Base-by-base conservation (phyloP, 140 eudicot genomes). In the Senecio squalidus region DNA sequence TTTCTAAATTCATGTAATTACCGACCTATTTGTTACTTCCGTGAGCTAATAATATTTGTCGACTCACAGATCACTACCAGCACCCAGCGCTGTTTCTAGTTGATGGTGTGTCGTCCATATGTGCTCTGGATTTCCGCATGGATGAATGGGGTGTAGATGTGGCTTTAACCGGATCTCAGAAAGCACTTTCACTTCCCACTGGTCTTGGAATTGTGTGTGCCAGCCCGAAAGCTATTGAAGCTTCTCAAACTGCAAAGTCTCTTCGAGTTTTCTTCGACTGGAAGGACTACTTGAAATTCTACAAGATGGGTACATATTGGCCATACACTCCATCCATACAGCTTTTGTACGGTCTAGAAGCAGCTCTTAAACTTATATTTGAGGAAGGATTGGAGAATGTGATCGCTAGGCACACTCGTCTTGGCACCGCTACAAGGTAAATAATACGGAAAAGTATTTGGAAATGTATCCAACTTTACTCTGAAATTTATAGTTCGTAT, bases 351-450 rank as follows among this genome's bases (percentile, higher is more conserved):
- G 98, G 98, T 24, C 82, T 92, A 0, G 81, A 82, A 74, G 89
- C 96, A n/a, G 98, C 95, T 64, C 78, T 92, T 31, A 96, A 92
- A 44, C 98, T 92, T 82, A 33, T 87, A n/a, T 92, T 92, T 46
- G 98, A 92, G 75, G 98, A 92, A 76, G 98, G 98, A 2, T 82
- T 92, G 58, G 98, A 92, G n/a, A 92, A 92, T 63, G 98, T 92
- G 5, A 81, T 92, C 59, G 95, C 95, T 17, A 79, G 98, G 81
- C 98, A 92, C 72, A 65, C 62, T 58, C 98, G 98, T 66, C 89
- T 91, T 55, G 98, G 66, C 18, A 86, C 78, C 8, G 98, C 98
- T 47, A 91, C 98, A 1, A 79, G 98, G 98, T 74, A 64, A 22
- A 20, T 36, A 36, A 10, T n/a, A n/a, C n/a, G n/a, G n/a, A n/a